Base-by-base conservation (phyloP, 768 basidiomycete genomes). In the Amanita polypyramis region DNA sequence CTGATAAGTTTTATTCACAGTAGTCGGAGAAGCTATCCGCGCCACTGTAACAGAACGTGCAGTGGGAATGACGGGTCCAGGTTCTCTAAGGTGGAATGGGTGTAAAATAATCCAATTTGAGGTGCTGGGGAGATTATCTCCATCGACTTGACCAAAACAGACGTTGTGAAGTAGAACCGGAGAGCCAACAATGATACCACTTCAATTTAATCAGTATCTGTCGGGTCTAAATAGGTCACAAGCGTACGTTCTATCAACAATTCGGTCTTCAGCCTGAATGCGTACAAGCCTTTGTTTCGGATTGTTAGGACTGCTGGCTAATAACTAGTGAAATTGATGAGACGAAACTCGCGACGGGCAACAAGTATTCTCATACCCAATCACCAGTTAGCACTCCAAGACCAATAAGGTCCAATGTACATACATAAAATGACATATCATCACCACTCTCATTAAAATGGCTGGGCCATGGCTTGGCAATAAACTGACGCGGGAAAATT, bases 21-120 rank as follows among this genome's bases (percentile, higher is more conserved):
- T 79, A 47, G 80, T 63, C 1, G 87, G 81, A 0, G 89, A 87
- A 0, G 85, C 79, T 5, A 96, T 70, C n/a, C 88, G 78, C 1
- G 89, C 85, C 44, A 96, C 68, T 1, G 84, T 86, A 17, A 94
- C 65, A 1, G 76, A 67, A 45, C 66, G 69, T 5, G 91, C 92
- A 15, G 64, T 75, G 2, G 91, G 89, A 23, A 92, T 67, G 6
- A 71, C 62, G 23, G 82, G 82, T 46, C 68, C 64, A 4, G 67
- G 64, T 8, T 75, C 70, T 11, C 81, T 81, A 54, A 84, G 82
- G 4, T 84, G 79, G 51, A 76, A 79, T 3, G 76, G 62, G 3
- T 67, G 68, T 40, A 84, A 58, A 21, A 58, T 52, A 17, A 78
- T 60, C 37, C 58, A 52, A 14, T 50, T 50, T 3, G 50, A 35